These are phyloP conservation scores for Dissophora ornata DNA, from an alignment of 192 early-diverging fungal genomes.

Conservation along the genomic window DNA sequence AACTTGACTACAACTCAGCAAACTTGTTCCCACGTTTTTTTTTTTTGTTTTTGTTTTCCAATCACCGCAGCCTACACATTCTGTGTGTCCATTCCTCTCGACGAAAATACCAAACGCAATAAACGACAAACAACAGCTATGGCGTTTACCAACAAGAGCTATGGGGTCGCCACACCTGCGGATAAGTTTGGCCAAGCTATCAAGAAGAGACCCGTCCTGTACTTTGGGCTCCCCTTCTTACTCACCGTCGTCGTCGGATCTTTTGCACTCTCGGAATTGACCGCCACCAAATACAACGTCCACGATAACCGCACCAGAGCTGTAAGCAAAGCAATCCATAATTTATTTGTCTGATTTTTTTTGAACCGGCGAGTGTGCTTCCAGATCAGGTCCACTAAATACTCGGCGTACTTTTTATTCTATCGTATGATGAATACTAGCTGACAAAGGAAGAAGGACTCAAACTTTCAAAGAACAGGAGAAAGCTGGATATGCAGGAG, in stretches of 20 bases:
- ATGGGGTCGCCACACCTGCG: slow-evolving; percentile 29
- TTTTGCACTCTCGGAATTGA: slow-evolving; percentile 75
- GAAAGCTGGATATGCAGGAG: slow-evolving; percentile 75
- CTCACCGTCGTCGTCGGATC: slow-evolving; percentile 76
- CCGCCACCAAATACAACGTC: slow-evolving; percentile 83
- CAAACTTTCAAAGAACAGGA: slow-evolving; percentile 62
- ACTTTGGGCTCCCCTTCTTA: slow-evolving; percentile 78
- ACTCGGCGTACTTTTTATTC: no score
- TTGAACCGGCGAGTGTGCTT: no score
- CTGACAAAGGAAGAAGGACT: slow-evolving; percentile 68
- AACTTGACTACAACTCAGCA: no score
- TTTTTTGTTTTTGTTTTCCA: no score
- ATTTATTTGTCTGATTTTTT: no score
- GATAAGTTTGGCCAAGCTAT: slow-evolving; percentile 30
- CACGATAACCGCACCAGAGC: slow-evolving; percentile 67
- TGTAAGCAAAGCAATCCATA: slow-evolving; percentile 30
- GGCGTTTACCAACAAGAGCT: slow-evolving; percentile 48
- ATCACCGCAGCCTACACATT: no score
- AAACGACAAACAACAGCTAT: no score
- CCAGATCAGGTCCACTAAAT: no score
- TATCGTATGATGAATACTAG: slow-evolving; percentile 17
- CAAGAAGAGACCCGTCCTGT: slow-evolving; percentile 65
- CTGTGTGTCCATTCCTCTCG: no score
- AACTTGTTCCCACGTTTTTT: no score
- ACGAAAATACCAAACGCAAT: no score